Evolutionary conservation across 805 yeast genomes (phyloP), one percentile per base, ranked within the genome.

Genomic region (Metschnikowia dekortorum): DNA sequence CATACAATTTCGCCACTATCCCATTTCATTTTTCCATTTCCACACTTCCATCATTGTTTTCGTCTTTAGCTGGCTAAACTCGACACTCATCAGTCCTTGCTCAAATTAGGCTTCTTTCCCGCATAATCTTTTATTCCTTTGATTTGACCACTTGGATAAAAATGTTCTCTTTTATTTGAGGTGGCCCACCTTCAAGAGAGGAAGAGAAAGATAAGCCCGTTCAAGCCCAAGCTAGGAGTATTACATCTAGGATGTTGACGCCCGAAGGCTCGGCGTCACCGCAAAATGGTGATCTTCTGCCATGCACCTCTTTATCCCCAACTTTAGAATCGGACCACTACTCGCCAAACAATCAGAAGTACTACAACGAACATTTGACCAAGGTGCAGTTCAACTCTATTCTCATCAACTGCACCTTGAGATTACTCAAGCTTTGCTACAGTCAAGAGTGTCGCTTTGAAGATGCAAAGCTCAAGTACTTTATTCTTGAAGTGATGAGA

Each of bases 401-500:
- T 37, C 62, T 73, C 47, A 62, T 71, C 39, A 70, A 71, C 55
- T 64, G 71, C 45, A 58, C 70, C 6, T 54, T 70, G 39, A 69
- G 68, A 47, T 63, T 73, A 51, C 54, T 71, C 41, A 70, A 68
- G 50, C 62, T 71, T 22, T 59, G 70, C 42, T 72, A 67, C 52
- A 38, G 41, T 3, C 37, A 47, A 18, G 53, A 50, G 9, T 39
- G 42, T 14, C 50, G 49, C 26, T 46, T 53, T 16, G 58, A 56
- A 14, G 56, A 49, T 43, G 46, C 54, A 42, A 56, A 61, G 45
- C 57, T 63, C 48, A 50, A 61, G 33, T 63, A 62, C 41, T 77
- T 66, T 50, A 60, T 78, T 42, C 65, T 64, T 33, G 79, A 76
- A 57, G 69, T 79, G 38, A 57, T 79, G 56, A 67, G 65, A 52